Percentiles rank a stretch among this genome's conserved stretches.
Evolutionary conservation across 192 early-diverging fungal species (phyloP).

Genomic region (Backusella psychrophila): DNA sequence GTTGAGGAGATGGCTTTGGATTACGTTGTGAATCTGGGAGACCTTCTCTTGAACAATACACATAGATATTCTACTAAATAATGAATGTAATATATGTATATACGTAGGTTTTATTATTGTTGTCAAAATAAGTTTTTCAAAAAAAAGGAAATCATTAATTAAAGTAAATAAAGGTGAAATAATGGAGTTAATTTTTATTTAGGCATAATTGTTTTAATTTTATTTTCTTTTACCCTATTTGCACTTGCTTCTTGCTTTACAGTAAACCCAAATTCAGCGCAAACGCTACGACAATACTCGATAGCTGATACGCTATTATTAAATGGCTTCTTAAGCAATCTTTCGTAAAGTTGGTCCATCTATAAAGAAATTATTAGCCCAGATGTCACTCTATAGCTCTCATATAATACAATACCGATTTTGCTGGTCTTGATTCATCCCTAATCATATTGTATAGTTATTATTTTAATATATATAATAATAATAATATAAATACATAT

Average conservation of each 20-base stretch:
- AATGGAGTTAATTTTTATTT: not conserved
- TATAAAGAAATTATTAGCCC: not conserved
- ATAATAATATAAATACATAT: slow-evolving; percentile 12
- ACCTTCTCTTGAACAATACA: slow-evolving; percentile 62
- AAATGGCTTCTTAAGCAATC: slow-evolving; percentile 46
- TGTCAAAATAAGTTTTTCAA: not conserved
- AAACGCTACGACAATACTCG: slow-evolving; percentile 46
- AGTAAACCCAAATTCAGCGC: slow-evolving; percentile 55
- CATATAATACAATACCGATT: not conserved
- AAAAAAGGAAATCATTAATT: not conserved
- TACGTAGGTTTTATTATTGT: not conserved
- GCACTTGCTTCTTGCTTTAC: slow-evolving; percentile 61
- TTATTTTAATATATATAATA: slow-evolving; percentile 1
- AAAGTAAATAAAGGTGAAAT: not conserved
- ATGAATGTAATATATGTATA: not conserved
- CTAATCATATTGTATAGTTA: not conserved
- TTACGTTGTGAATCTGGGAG: slow-evolving; percentile 53
- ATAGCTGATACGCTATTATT: slow-evolving; percentile 43
- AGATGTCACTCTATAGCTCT: not conserved
- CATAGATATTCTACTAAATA: slow-evolving; percentile 50
- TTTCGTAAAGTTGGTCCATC: slow-evolving; percentile 54
- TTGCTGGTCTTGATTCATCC: not conserved
- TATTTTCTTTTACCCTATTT: slow-evolving; percentile 46
- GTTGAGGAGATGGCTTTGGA: slow-evolving; percentile 49
- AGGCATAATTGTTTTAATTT: not conserved